phyloP scores from a whole-genome alignment of 345 rosid genomes.

The Dipteronia dyeriana region DNA sequence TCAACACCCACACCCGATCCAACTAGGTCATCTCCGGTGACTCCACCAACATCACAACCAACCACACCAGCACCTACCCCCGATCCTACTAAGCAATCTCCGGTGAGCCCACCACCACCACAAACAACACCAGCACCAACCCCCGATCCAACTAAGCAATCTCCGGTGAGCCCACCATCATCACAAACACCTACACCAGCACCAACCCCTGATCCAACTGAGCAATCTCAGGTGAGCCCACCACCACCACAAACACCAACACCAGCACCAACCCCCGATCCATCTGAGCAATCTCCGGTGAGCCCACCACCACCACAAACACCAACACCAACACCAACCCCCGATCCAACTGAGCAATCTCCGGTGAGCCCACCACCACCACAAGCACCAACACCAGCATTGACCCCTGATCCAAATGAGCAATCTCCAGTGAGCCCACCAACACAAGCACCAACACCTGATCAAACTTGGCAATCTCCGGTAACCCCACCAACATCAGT shows the following conservation, averaged over 20 bases:
- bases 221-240: neutral
- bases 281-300: too few species aligned
- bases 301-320: neutral
- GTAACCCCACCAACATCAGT: neutral
- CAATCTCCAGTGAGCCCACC: neutral
- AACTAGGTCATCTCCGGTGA: neutral
- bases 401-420: slow-evolving; percentile 3
- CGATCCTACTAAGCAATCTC: neutral
- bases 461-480: too few species aligned
- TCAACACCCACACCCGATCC: slow-evolving; percentile 3
- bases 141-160: neutral
- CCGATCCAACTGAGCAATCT: neutral
- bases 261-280: slow-evolving; percentile 25
- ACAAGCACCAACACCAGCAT: slow-evolving; percentile 2
- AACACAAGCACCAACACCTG: neutral
- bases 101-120: neutral
- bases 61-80: slow-evolving; percentile 4
- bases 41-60: neutral
- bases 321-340: neutral
- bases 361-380: neutral
- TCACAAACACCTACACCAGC: neutral
- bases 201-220: slow-evolving; percentile 5
- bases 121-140: neutral
- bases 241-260: neutral
- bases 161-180: neutral